Evolutionary conservation across 225 moss, liverwort and hornwort genomes (phyloP).

Genomic region (Anthoceros angustus): DNA sequence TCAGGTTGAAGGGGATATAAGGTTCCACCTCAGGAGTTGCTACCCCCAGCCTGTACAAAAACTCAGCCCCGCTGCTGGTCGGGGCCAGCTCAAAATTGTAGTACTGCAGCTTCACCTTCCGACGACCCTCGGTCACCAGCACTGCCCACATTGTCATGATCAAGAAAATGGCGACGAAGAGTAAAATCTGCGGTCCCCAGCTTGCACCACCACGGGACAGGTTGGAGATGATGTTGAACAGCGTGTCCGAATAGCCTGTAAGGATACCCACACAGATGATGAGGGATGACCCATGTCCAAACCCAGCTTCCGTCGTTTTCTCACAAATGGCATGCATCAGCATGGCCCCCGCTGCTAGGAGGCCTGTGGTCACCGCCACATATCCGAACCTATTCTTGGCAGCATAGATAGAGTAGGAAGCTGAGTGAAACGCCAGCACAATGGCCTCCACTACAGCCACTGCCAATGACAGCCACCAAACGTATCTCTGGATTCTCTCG

Average conservation of each 20-base stretch:
- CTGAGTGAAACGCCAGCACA: slow-evolving; percentile 75
- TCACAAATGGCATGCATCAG: slow-evolving; percentile 82
- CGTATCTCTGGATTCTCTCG: slow-evolving; percentile 90
- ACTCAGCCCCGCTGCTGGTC: slow-evolving; percentile 12
- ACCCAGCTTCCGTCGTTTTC: slow-evolving; percentile 89
- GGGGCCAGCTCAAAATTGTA: slow-evolving; percentile 95
- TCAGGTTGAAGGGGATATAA: slow-evolving; percentile 95
- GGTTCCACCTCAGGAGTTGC: slow-evolving; percentile 87
- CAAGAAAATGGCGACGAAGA: slow-evolving; percentile 79
- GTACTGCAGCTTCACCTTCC: slow-evolving; percentile 90
- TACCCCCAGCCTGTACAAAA: slow-evolving; percentile 35
- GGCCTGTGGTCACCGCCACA: slow-evolving; percentile 57
- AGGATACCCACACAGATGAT: slow-evolving; percentile 95
- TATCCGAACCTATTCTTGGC: slow-evolving; percentile 69
- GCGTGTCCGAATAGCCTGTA: slow-evolving; percentile 85
- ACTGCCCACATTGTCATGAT: slow-evolving; percentile 99
- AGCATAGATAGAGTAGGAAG: slow-evolving; percentile 69
- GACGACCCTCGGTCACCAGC: slow-evolving; percentile 89
- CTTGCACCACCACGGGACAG: slow-evolving; percentile 56
- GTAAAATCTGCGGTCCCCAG: slow-evolving; percentile 69
- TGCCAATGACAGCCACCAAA: slow-evolving; percentile 89
- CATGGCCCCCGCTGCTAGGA: slow-evolving; percentile 76
- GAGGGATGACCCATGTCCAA: slow-evolving; percentile 96
- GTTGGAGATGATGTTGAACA: slow-evolving; percentile 73
- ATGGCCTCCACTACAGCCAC: slow-evolving; percentile 78